Evolutionary conservation across 345 rosid genomes (phyloP).

Genomic region (Gossypium herbaceum): DNA sequence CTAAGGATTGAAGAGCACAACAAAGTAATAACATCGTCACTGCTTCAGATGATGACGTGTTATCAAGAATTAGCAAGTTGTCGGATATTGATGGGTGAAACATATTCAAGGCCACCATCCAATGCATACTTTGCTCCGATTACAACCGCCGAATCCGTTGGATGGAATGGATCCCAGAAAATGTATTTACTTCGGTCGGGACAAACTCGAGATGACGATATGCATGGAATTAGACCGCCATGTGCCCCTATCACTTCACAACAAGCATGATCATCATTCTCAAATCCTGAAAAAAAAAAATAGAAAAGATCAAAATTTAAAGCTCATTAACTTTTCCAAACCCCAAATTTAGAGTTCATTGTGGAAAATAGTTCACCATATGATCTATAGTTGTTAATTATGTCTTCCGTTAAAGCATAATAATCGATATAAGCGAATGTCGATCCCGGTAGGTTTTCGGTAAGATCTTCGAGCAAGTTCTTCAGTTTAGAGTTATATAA

Average conservation of each 20-base stretch:
- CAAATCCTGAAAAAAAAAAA: constrained; percentile 24
- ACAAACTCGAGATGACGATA: constrained; percentile 28
- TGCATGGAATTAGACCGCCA: constrained; percentile 23
- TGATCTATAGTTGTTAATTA: neutral
- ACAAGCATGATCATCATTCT: constrained; percentile 31
- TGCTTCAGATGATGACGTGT: neutral
- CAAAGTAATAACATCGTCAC: neutral
- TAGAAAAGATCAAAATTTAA: neutral
- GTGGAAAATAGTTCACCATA: constrained; percentile 11
- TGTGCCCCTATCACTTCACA: constrained; percentile 26
- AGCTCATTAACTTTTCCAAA: neutral
- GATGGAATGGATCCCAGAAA: constrained; percentile 48
- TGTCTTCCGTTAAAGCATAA: neutral
- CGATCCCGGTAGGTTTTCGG: neutral
- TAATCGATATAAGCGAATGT: neutral
- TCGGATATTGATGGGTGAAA: constrained; percentile 38
- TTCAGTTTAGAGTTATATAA: constrained; percentile 12
- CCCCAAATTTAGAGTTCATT: neutral
- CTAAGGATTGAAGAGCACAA: too few relatives aligned
- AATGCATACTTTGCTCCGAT: constrained; percentile 31
- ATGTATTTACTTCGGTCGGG: constrained; percentile 30
- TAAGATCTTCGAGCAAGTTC: constrained; percentile 11
- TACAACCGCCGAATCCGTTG: constrained; percentile 30
- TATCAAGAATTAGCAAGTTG: constrained; percentile 12
- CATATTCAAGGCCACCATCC: constrained; percentile 35